phyloP scores from a whole-genome alignment of 2,329 filamentous ascomycete species.

The Magnaporthiopsis rhizophila region DNA sequence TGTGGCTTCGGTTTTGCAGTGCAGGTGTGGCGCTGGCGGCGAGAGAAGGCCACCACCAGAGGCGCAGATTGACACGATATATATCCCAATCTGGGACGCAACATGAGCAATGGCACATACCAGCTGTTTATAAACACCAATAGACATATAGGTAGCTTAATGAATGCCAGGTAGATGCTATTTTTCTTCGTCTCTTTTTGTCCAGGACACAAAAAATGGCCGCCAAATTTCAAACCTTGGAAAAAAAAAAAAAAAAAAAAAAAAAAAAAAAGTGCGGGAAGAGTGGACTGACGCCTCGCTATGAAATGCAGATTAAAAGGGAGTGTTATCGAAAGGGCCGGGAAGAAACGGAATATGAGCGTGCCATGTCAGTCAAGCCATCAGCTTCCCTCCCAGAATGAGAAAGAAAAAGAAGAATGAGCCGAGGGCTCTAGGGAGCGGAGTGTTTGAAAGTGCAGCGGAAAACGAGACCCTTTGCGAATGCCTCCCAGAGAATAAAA shows the following conservation, averaged over 20 bases:
- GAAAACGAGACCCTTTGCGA: neutral
- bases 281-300: neutral
- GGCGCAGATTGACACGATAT: no score
- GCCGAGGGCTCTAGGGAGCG: neutral
- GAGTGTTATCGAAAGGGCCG: neutral
- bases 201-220: neutral
- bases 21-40: no score
- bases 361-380: neutral
- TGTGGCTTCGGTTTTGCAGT: no score
- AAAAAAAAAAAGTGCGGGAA: neutral
- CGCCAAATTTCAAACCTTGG: neutral
- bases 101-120: neutral
- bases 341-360: neutral
- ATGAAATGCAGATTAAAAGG: conserved; percentile 1
- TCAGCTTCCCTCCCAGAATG: neutral
- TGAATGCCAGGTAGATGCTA: neutral
- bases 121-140: neutral
- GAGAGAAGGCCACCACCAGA: no score
- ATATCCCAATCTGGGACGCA: no score
- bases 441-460: neutral
- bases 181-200: neutral
- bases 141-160: neutral
- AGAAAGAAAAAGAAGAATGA: neutral
- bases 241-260: no score
- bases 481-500: neutral